These are phyloP conservation scores for Microascus cirrosus DNA, from an alignment of 2,329 filamentous ascomycete species.

Conservation along the genomic window DNA sequence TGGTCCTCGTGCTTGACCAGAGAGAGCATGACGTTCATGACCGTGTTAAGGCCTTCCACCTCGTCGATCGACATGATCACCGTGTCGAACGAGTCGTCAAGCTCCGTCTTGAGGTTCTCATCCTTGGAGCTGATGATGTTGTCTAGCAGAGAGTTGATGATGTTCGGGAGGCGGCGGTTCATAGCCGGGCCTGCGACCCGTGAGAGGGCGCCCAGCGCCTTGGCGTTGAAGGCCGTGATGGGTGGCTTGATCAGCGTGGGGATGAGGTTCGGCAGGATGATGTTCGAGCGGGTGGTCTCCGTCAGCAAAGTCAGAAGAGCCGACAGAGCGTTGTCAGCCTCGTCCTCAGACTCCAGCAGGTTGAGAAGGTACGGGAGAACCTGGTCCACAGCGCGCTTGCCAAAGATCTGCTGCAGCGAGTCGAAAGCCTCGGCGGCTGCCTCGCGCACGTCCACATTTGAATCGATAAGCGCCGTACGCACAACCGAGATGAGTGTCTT, in stretches of 20 bases:
- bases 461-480: slow-evolving; percentile 82
- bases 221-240: slow-evolving; percentile 90
- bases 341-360: slow-evolving; percentile 72
- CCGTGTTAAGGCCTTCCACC: slow-evolving; percentile 86
- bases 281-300: slow-evolving; percentile 85
- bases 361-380: slow-evolving; percentile 87
- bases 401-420: slow-evolving; percentile 82
- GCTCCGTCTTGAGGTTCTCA: slow-evolving; percentile 58
- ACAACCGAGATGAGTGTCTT: slow-evolving; percentile 92
- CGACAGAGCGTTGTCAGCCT: slow-evolving; percentile 84
- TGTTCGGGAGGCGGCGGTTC: slow-evolving; percentile 78
- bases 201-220: slow-evolving; percentile 82
- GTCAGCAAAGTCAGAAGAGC: slow-evolving; percentile 90
- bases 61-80: slow-evolving; percentile 91
- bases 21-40: slow-evolving; percentile 85
- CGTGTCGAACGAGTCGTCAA: slow-evolving; percentile 74
- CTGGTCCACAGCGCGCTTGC: slow-evolving; percentile 90
- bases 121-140: slow-evolving; percentile 73
- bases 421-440: slow-evolving; percentile 96
- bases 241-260: slow-evolving; percentile 84
- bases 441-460: slow-evolving; percentile 81
- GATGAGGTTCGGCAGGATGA: slow-evolving; percentile 91
- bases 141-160: slow-evolving; percentile 90
- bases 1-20: slow-evolving; percentile 92
- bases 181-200: slow-evolving; percentile 84